These are phyloP conservation scores for Malus hybrid DNA, from an alignment of 331 rosid genomes.

Conservation along the genomic window DNA sequence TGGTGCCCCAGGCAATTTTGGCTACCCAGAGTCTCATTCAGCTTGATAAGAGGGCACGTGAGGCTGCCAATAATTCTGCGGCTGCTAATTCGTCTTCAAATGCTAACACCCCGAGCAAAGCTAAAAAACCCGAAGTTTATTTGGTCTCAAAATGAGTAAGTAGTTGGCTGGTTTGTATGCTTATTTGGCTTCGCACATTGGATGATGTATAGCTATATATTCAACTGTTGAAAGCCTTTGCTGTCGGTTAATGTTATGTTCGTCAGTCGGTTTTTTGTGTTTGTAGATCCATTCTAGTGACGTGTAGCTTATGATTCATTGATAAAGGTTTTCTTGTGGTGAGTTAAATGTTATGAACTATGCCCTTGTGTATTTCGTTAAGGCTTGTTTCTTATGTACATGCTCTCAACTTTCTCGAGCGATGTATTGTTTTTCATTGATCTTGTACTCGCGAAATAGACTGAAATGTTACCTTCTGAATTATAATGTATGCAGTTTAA, in stretches of 20 bases:
- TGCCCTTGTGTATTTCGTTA: background rate
- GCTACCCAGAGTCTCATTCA: conserved; percentile 86
- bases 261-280: conserved; percentile 10
- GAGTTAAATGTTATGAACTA: background rate
- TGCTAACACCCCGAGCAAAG: conserved; percentile 75
- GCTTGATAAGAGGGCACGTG: conserved; percentile 59
- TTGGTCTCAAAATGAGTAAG: conserved; percentile 69
- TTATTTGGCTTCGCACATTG: conserved; percentile 24
- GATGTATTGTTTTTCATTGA: background rate
- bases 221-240: conserved; percentile 22
- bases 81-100: conserved; percentile 43
- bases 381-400: background rate
- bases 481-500: background rate
- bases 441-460: background rate
- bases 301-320: background rate
- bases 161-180: background rate
- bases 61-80: conserved; percentile 30
- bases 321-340: background rate
- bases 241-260: conserved; percentile 31
- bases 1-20: conserved; percentile 81
- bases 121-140: conserved; percentile 75
- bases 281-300: background rate
- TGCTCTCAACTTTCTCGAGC: too few relatives aligned
- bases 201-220: conserved; percentile 40
- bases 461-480: background rate